These are phyloP conservation scores for Aaosphaeria arxii DNA, from an alignment of 2,329 filamentous ascomycete genomes.

Conservation along the genomic window DNA sequence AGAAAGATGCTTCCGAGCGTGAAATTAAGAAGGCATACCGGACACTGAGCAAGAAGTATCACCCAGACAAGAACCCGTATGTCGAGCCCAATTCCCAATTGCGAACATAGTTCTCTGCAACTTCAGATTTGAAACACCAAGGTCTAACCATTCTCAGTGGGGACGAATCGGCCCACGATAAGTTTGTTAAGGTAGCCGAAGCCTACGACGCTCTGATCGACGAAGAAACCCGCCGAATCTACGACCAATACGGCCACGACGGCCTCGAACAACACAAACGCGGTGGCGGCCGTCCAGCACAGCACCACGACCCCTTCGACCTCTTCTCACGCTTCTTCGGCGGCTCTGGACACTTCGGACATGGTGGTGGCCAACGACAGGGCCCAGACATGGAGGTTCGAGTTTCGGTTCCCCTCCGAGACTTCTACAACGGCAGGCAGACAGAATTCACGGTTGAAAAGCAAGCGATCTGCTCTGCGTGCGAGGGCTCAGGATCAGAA, in stretches of 20 bases:
- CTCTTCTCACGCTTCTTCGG: slow-evolving; percentile 97
- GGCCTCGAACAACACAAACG: slow-evolving; percentile 80
- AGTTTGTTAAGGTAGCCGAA: slow-evolving; percentile 91
- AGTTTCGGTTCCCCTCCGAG: slow-evolving; percentile 72
- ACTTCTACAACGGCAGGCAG: slow-evolving; percentile 88
- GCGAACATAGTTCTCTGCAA: slow-evolving; percentile 9
- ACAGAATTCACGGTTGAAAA: slow-evolving; percentile 90
- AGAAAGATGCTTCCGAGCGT: slow-evolving; percentile 74
- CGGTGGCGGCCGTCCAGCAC: slow-evolving; percentile 60
- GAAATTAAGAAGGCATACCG: slow-evolving; percentile 95
- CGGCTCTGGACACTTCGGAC: slow-evolving; percentile 78
- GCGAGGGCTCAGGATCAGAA: slow-evolving; percentile 78
- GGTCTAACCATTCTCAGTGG: slow-evolving; percentile 50
- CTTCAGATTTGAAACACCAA: not conserved
- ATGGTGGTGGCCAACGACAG: slow-evolving; percentile 72
- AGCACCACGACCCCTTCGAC: slow-evolving; percentile 79
- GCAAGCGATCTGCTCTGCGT: slow-evolving; percentile 90
- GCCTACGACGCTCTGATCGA: slow-evolving; percentile 91
- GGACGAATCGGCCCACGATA: slow-evolving; percentile 76
- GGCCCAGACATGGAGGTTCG: slow-evolving; percentile 89
- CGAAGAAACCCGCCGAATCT: slow-evolving; percentile 76
- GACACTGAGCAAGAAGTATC: slow-evolving; percentile 88
- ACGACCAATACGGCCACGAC: slow-evolving; percentile 92
- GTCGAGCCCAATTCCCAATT: slow-evolving; percentile 32
- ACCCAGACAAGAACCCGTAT: slow-evolving; percentile 97